These are phyloP conservation scores for Raffaelea albimanens DNA, from an alignment of 2,329 filamentous ascomycete species.

Conservation along the genomic window DNA sequence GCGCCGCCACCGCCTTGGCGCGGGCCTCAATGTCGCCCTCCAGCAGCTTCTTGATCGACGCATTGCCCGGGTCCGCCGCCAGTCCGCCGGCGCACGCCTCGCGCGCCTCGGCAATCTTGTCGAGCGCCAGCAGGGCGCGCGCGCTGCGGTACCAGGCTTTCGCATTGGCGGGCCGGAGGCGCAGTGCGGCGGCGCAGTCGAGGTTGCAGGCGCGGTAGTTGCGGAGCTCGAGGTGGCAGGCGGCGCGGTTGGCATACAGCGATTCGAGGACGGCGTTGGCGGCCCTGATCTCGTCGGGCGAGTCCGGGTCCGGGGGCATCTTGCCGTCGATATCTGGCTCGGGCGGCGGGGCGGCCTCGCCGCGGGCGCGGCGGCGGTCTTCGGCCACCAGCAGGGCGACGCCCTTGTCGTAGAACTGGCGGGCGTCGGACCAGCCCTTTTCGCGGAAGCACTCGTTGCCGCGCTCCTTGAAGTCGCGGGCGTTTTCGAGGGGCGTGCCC, in stretches of 20 bases:
- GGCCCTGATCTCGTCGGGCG: constrained; percentile 47
- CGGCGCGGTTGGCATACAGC: constrained; percentile 76
- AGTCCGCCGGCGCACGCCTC: constrained; percentile 71
- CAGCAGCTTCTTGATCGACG: constrained; percentile 52
- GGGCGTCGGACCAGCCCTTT: constrained; percentile 69
- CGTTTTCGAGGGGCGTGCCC: constrained; percentile 77
- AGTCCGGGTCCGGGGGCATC: constrained; percentile 29
- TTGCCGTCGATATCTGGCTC: constrained; percentile 11
- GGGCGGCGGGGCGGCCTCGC: constrained; percentile 13
- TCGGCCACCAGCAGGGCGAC: constrained; percentile 60
- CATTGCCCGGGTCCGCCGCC: constrained; percentile 60
- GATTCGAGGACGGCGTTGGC: constrained; percentile 62
- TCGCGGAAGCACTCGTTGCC: constrained; percentile 80
- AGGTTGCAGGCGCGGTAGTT: constrained; percentile 83
- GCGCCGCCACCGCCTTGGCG: constrained; percentile 46
- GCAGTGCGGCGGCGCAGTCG: constrained; percentile 73
- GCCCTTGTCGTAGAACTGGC: constrained; percentile 88
- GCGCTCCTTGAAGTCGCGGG: constrained; percentile 75
- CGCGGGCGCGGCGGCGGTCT: constrained; percentile 43
- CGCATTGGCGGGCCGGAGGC: constrained; percentile 68
- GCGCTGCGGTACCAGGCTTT: constrained; percentile 89
- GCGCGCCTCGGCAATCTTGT: constrained; percentile 69
- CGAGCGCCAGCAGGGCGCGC: constrained; percentile 66
- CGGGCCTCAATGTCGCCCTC: constrained; percentile 41
- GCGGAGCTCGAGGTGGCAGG: constrained; percentile 77